Conservation (phyloP, 2,329 filamentous ascomycete species). For the Aspergillus floridensis region DNA sequence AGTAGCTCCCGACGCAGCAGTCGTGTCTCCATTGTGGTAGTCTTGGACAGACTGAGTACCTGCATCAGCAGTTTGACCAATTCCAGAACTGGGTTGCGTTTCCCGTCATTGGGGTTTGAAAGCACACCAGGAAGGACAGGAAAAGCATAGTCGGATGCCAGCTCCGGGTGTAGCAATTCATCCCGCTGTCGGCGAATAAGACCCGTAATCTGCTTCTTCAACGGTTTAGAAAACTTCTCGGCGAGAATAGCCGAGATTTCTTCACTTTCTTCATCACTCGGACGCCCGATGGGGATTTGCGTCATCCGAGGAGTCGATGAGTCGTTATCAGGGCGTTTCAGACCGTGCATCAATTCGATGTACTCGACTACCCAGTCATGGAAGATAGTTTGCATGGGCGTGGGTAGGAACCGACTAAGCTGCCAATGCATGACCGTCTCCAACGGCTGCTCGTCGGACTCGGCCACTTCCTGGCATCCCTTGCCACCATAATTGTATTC, state of each 20-base stretch:
- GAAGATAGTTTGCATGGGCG: conserved; percentile 77
- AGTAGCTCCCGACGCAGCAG: conserved; percentile 86
- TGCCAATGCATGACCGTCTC: conserved; percentile 99
- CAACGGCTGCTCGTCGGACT: conserved; percentile 72
- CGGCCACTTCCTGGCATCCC: conserved; percentile 76
- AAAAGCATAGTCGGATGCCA: conserved; percentile 83
- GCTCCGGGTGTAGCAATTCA: conserved; percentile 83
- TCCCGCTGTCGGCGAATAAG: conserved; percentile 84
- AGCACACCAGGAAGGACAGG: conserved; percentile 63
- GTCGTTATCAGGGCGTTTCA: conserved; percentile 70
- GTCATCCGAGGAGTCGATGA: conserved; percentile 59
- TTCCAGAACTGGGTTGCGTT: conserved; percentile 75
- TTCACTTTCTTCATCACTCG: conserved; percentile 59
- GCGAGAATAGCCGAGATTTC: conserved; percentile 66
- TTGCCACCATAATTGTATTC: conserved; percentile 98
- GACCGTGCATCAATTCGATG: conserved; percentile 84
- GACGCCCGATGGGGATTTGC: conserved; percentile 59
- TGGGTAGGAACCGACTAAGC: conserved; percentile 82
- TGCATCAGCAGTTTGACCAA: conserved; percentile 93
- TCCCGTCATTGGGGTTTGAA: conserved; percentile 53
- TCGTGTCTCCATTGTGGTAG: conserved; percentile 82
- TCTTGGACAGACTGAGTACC: conserved; percentile 84
- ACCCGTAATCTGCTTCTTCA: conserved; percentile 81
- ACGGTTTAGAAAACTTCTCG: conserved; percentile 79
- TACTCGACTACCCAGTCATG: conserved; percentile 93